Conservation (phyloP, 2,329 filamentous ascomycete species). For the Fusarium fracticaudum region DNA sequence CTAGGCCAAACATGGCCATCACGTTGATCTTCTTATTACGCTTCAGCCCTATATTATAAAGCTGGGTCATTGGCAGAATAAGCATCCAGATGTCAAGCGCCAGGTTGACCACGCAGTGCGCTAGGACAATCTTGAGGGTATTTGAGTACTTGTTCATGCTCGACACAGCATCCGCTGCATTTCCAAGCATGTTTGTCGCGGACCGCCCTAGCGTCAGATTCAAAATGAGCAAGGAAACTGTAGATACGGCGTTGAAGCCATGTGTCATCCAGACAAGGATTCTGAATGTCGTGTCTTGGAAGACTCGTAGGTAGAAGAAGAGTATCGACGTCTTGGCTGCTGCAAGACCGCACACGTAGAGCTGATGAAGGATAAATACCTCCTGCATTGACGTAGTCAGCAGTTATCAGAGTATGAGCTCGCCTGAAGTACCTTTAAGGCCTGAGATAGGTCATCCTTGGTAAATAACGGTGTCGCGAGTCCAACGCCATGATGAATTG, state of each 20-base stretch:
- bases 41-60: background rate
- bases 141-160: background rate
- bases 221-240: background rate
- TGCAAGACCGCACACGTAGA: background rate
- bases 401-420: too few species aligned
- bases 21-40: background rate
- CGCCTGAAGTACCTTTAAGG: background rate
- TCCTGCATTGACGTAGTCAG: background rate
- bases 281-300: background rate
- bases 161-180: too few species aligned
- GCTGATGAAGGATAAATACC: too few species aligned
- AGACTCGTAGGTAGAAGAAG: slow-evolving; percentile 3
- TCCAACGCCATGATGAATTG: background rate
- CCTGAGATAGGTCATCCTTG: background rate
- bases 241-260: background rate
- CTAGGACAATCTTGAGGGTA: background rate
- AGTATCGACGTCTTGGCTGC: background rate
- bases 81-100: slow-evolving; percentile 18
- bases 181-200: too few species aligned
- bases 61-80: slow-evolving; percentile 11
- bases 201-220: background rate
- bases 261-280: background rate
- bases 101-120: background rate
- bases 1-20: slow-evolving; percentile 5
- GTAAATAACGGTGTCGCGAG: background rate